phyloP scores from a whole-genome alignment of 352 stramenopile genomes.

The Phytophthora pseudosyringae region DNA sequence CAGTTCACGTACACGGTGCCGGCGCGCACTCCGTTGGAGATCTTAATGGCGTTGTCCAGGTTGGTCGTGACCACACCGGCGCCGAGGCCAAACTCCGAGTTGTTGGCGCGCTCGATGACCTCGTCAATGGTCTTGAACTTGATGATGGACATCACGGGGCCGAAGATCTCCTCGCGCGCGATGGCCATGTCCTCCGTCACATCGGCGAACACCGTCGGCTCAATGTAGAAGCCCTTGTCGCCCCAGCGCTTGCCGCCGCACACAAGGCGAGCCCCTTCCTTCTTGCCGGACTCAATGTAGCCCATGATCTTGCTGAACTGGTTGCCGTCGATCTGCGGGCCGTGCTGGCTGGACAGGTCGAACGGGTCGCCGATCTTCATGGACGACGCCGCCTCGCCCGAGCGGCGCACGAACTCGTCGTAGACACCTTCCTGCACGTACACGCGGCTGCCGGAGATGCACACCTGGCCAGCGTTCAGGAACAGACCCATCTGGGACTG shows the following conservation, averaged over 20 bases:
- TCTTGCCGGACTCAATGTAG: conserved; percentile 74
- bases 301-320: conserved; percentile 85
- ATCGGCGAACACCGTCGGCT: conserved; percentile 92
- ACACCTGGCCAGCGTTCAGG: conserved; percentile 89
- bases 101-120: conserved; percentile 88
- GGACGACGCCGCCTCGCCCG: conserved; percentile 54
- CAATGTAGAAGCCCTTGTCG: conserved; percentile 88
- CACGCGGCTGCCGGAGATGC: conserved; percentile 77
- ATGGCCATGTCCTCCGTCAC: conserved; percentile 86
- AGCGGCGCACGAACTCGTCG: conserved; percentile 84
- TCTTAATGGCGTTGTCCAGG: conserved; percentile 80
- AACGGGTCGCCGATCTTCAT: conserved; percentile 64
- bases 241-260: conserved; percentile 77
- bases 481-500: conserved; percentile 70
- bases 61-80: conserved; percentile 90
- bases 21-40: conserved; percentile 86
- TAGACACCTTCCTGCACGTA: conserved; percentile 90
- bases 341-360: conserved; percentile 39
- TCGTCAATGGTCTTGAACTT: conserved; percentile 92
- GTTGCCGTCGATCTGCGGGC: conserved; percentile 62
- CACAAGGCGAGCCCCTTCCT: conserved; percentile 82
- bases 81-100: conserved; percentile 87
- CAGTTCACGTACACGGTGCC: conserved; percentile 96
- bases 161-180: conserved; percentile 92
- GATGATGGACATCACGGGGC: conserved; percentile 88